Base-by-base conservation (phyloP, 1,284 basidiomycete species). In the Boletus sp. region DNA sequence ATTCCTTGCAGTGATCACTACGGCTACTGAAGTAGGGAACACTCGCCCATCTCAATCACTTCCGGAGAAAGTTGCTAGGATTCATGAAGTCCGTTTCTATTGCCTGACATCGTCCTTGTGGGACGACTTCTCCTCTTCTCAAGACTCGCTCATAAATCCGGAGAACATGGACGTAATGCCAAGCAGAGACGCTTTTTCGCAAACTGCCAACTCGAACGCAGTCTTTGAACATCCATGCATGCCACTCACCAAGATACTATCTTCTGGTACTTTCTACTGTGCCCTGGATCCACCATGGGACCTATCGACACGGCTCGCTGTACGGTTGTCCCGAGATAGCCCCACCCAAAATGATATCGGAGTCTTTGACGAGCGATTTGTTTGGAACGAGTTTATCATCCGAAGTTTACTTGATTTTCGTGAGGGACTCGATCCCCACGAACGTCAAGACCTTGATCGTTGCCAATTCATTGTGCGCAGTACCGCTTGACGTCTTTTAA, bases 241-340 rank as follows among this genome's bases (percentile, higher is more conserved):
- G 43, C 88, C 92, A 0, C 78, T 99, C 57, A 88, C 84, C 42
- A 97, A 96, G 68, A 94, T 98, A 42, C 71, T 99, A 7, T 88
- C 90, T 41, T 88, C 86, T 19, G 94, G 94, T 4, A 85, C 88
- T 1, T 99, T 99, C 72, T 99, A 97, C 70, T 96, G 91, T 64
- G 87, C 95, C 5, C 64, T 83, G 17, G 81, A 82, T 53, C 79
- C 86, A 5, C 75, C 78, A 12, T 97, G 94, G 86, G 94, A 99
- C 68, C 75, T 99, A 22, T 93, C 91, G 5, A 86, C 88, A 0
- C 73, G 92, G 20, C 72, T 96, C 27, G 73, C 84, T 19, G 76
- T 81, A 25, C 79, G 91, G 7, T 63, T 91, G 41, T 69, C 76
- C 36, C 71, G 82, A 57, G 73, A 79, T 48, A 61, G 69, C 43